These are phyloP conservation scores for Boletellus dicymbophilus DNA, from an alignment of 1,284 basidiomycete genomes.

Conservation along the genomic window DNA sequence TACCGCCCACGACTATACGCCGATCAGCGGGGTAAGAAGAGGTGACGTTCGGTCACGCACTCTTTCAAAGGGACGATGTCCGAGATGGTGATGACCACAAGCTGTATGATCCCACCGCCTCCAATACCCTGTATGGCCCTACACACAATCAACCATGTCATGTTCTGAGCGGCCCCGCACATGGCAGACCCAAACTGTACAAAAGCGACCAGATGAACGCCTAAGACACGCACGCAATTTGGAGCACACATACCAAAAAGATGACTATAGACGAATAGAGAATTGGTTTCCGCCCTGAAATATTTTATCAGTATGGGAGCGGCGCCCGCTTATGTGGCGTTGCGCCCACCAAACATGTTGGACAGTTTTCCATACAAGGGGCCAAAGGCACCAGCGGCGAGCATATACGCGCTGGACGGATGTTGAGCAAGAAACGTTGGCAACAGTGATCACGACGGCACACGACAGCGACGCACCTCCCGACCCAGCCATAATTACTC, in stretches of 20 bases:
- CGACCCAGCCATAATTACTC: slow-evolving; percentile 73
- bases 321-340: not conserved
- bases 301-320: not conserved
- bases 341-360: slow-evolving; percentile 48
- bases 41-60: too few relatives aligned
- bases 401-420: slow-evolving; percentile 63
- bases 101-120: slow-evolving; percentile 73
- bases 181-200: slow-evolving; percentile 73
- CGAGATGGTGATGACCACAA: slow-evolving; percentile 72
- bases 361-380: slow-evolving; percentile 80
- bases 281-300: slow-evolving; percentile 70
- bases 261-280: slow-evolving; percentile 67
- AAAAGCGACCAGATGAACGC: not conserved
- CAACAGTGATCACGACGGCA: not conserved
- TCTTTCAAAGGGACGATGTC: slow-evolving; percentile 80
- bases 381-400: slow-evolving; percentile 66
- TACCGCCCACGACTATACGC: slow-evolving; percentile 69
- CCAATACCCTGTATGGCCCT: slow-evolving; percentile 85
- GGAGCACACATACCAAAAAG: slow-evolving; percentile 70
- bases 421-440: not conserved
- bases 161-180: slow-evolving; percentile 80
- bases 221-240: not conserved
- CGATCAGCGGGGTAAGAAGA: too few relatives aligned
- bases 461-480: slow-evolving; percentile 49
- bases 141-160: slow-evolving; percentile 73